A percentile compares a stretch with the other conserved stretches of the same genome.
These are phyloP conservation scores for Kwoniella sp. DNA, from an alignment of 768 basidiomycete species.

Conservation along the genomic window DNA sequence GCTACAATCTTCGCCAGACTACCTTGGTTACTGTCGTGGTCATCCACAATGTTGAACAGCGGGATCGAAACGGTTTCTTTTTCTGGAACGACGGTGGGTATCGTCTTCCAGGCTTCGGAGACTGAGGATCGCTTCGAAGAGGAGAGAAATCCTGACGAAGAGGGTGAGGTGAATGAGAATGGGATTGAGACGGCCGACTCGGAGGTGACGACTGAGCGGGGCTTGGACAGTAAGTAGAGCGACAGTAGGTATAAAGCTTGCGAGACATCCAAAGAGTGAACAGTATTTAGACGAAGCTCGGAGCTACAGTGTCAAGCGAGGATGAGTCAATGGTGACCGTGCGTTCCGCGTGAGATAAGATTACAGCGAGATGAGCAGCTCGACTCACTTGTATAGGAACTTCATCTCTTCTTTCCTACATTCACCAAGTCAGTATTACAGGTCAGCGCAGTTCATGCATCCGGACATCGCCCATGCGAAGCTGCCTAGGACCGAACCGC, in stretches of 20 bases:
- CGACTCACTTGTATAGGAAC: constrained; percentile 51
- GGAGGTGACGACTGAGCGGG: constrained; percentile 17
- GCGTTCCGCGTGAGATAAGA: too few relatives aligned
- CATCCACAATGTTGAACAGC: constrained; percentile 53
- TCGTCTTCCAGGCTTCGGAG: constrained; percentile 39
- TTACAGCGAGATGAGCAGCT: constrained; percentile 1
- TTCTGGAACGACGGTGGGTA: constrained; percentile 36
- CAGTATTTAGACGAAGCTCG: constrained; percentile 51
- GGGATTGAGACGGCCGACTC: constrained; percentile 32
- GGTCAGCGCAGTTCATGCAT: neutral
- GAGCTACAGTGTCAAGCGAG: constrained; percentile 26
- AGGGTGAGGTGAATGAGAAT: constrained; percentile 26
- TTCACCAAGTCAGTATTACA: neutral
- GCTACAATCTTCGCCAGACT: constrained; percentile 47
- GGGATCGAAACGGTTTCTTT: constrained; percentile 40
- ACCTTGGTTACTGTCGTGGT: constrained; percentile 48
- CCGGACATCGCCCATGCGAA: too few relatives aligned
- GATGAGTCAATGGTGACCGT: neutral
- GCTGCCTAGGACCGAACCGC: too few relatives aligned
- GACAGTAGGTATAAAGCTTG: constrained; percentile 42
- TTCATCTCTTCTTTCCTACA: constrained; percentile 55
- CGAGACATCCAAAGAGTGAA: constrained; percentile 46
- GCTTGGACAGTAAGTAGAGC: constrained; percentile 29
- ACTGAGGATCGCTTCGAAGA: constrained; percentile 33
- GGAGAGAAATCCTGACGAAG: constrained; percentile 25